Base-by-base conservation (phyloP, 2,329 filamentous ascomycete genomes). In the Arthrobotrys pseudoclavata region DNA sequence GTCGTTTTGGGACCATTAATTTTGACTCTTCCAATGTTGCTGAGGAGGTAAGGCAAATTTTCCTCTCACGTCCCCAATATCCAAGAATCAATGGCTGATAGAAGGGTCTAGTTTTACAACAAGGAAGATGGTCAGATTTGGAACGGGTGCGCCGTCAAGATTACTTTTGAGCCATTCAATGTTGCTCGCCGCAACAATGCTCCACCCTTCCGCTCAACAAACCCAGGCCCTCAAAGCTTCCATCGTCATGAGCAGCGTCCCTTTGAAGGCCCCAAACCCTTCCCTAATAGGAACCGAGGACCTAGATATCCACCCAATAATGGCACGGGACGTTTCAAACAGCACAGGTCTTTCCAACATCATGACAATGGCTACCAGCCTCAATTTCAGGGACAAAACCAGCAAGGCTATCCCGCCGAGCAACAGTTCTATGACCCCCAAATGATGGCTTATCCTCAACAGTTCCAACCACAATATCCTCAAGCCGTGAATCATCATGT, bases 151-250 rank as follows among this genome's bases (percentile, higher is more conserved):
- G 4, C 45, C 4, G 47, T 77, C 45, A 66, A 64, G 10, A 57
- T 77, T 13, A 77, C 74, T 3, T 71, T 77, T 18, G 74, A 77
- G 29, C 74, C 74, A 10, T 77, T 77, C 67, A 67, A 77, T 53
- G 50, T 77, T 40, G 74, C 74, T 13, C 57, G 64, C n/a, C 64
- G 67, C 13, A 77, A 77, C 22, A 63, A 62, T 6, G 62, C 74
- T 47, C 74, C 74, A 4, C 61, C 61, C 9, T 66, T 70, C 26
- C 74, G 74, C 50, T 31, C 67, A 22, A 24, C 57, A 7, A 69
- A 57, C n/a, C 9, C 29, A 13, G 50, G 61, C 4, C 20, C 52
- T 61, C 74, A 77, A 15, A 61, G 26, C 20, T 71, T 60, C 34
- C 67, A 70, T 20, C 74, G 74, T 34, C 42, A 61, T 18, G 74